Base-by-base conservation (phyloP, 306 rosid species). In the Pueraria montana region DNA sequence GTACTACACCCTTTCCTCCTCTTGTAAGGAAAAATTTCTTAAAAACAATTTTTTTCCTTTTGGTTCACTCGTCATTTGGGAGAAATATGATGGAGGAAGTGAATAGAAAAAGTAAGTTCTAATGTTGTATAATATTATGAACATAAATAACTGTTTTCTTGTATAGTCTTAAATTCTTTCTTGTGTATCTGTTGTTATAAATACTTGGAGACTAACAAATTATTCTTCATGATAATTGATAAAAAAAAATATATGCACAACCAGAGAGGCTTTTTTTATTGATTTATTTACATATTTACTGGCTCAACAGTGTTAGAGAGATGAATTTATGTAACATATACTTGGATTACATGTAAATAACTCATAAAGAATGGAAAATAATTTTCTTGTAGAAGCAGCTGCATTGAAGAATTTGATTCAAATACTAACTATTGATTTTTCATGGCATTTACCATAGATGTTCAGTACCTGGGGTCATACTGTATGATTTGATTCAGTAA, bases 301-400 rank as follows among this genome's bases (percentile, higher is more conserved):
- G 16, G 81, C 69, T 74, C 20, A 46, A 48, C 53, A 80, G 70
- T 76, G 64, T 26, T 77, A 40, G 81, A 55, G 66, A 74, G 82
- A 38, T 38, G 43, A 6, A 20, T 81, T 38, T 10, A 16, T 50
- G 45, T 46, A 70, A 36, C 38, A 27, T 12, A 9, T 42, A 16
- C 55, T 62, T 78, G 48, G 52, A 11, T 72, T 50, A 24, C 8
- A 14, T 75, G 61, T 76, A 43, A 52, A 63, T 68, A 42, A 42
- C 10, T 21, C 12, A 17, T 48, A 2, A 43, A 38, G 11, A 38
- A 38, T 38, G 4, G 10, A 38, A 38, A 38, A 38, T 38, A 38
- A 6, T 38, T 38, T 38, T 38, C 43, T 2, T 38, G 43, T 43
- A 43, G 49, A 43, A 43, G 49, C 4, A 43, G 14, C 49, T 69